phyloP scores from a whole-genome alignment of 306 rosid species.

The Quercus rubra region DNA sequence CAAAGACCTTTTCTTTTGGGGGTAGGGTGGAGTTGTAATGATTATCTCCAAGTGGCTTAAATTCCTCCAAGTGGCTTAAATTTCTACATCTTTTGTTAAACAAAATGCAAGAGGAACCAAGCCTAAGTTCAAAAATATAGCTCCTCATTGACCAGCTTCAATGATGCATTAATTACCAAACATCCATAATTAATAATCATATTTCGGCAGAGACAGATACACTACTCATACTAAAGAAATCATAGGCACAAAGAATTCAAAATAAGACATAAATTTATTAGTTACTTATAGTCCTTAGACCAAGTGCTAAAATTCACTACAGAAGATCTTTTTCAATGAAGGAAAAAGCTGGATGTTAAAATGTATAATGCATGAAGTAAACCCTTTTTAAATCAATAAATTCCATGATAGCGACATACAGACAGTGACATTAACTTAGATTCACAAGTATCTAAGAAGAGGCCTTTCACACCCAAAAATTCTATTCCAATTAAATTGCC shows the following conservation, averaged over 20 bases:
- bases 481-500: conserved; percentile 24
- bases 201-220: neutral
- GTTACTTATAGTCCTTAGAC: neutral
- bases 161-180: neutral
- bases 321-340: neutral
- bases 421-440: conserved; percentile 1
- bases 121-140: neutral
- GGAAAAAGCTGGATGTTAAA: neutral
- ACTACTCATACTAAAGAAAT: neutral
- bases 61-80: neutral
- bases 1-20: neutral
- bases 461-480: conserved; percentile 15
- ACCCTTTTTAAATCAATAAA: neutral
- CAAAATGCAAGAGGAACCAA: neutral
- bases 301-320: neutral
- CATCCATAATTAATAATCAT: neutral
- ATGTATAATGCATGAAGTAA: neutral
- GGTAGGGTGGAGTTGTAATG: too few relatives aligned
- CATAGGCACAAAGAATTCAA: neutral
- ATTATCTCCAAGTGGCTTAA: neutral
- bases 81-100: neutral
- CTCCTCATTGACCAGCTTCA: neutral
- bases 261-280: neutral
- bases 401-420: neutral
- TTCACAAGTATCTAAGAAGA: conserved; percentile 1